phyloP scores from a whole-genome alignment of 768 basidiomycete species.

The Termitomyces sp. region DNA sequence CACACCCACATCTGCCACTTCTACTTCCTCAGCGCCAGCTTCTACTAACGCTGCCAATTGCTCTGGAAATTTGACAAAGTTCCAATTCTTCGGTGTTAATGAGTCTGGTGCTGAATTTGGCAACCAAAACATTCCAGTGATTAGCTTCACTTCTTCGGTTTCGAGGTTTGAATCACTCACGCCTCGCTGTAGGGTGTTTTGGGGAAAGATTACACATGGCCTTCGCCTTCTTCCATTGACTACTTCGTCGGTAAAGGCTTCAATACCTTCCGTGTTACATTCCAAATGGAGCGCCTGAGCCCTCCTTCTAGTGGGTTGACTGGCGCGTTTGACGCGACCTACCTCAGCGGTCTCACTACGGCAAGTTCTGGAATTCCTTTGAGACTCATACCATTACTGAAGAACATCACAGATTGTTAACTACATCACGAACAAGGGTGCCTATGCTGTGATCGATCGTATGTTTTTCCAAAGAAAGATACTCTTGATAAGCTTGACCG shows the following conservation, averaged over 20 bases:
- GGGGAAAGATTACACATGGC: constrained; percentile 46
- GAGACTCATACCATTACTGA: background rate
- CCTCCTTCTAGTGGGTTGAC: constrained; percentile 49
- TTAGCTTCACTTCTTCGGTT: constrained; percentile 2
- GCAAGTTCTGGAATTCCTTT: constrained; percentile 19
- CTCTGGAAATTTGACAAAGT: constrained; percentile 42
- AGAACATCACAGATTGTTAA: constrained; percentile 36
- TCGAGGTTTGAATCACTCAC: background rate
- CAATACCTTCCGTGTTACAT: constrained; percentile 60
- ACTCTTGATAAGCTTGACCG: background rate
- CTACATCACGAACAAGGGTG: constrained; percentile 59
- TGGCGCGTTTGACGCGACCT: constrained; percentile 46
- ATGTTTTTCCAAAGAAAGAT: constrained; percentile 12
- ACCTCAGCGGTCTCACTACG: constrained; percentile 43
- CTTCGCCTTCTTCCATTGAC: constrained; percentile 33
- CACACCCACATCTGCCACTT: constrained; percentile 24
- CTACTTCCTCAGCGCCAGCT: constrained; percentile 24
- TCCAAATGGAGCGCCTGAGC: constrained; percentile 51
- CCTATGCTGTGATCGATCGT: constrained; percentile 53
- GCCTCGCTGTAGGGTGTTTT: constrained; percentile 24
- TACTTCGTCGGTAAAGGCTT: constrained; percentile 52
- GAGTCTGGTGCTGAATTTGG: constrained; percentile 62
- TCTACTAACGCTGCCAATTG: constrained; percentile 24
- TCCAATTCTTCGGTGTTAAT: constrained; percentile 60
- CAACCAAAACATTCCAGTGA: constrained; percentile 39